These are phyloP conservation scores for Macrophomina tecta DNA, from an alignment of 2,329 filamentous ascomycete genomes.

Conservation along the genomic window DNA sequence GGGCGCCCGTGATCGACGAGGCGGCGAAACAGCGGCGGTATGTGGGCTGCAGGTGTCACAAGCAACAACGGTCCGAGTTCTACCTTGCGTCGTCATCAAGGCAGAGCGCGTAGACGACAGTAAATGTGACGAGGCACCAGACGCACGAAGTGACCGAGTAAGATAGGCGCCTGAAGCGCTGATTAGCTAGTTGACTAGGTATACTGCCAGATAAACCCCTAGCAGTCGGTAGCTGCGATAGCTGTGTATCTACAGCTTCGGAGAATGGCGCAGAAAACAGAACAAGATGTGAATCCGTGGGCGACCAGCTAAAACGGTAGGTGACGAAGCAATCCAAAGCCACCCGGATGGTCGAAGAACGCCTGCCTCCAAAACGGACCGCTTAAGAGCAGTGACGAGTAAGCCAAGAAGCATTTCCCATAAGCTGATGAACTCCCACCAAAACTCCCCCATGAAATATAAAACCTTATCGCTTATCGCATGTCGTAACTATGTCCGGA, in stretches of 20 bases:
- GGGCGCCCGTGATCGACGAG: constrained; percentile 7
- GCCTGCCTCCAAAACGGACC: constrained; percentile 25
- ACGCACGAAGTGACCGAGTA: background rate
- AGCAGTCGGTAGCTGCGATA: constrained; percentile 17
- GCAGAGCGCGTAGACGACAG: constrained; percentile 13
- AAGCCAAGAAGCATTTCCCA: constrained; percentile 18
- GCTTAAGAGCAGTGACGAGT: constrained; percentile 26
- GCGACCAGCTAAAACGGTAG: constrained; percentile 12
- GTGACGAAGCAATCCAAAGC: constrained; percentile 26
- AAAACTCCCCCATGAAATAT: constrained; percentile 21
- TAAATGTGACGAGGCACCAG: constrained; percentile 15
- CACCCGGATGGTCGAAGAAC: constrained; percentile 22
- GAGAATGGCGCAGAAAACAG: constrained; percentile 5
- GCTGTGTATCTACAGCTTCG: constrained; percentile 23
- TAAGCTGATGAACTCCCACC: constrained; percentile 14
- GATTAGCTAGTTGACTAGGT: constrained; percentile 25
- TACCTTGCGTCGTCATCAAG: constrained; percentile 19
- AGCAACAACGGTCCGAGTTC: constrained; percentile 15
- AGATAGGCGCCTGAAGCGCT: background rate
- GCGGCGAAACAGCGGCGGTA: constrained; percentile 19
- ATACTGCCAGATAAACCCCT: constrained; percentile 15
- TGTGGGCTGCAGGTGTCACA: constrained; percentile 17
- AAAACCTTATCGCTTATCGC: constrained; percentile 21
- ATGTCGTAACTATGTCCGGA: constrained; percentile 23
- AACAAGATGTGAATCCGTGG: constrained; percentile 5